Conservation (phyloP, 352 stramenopile species). For the Aphanomyces cochlioides region DNA sequence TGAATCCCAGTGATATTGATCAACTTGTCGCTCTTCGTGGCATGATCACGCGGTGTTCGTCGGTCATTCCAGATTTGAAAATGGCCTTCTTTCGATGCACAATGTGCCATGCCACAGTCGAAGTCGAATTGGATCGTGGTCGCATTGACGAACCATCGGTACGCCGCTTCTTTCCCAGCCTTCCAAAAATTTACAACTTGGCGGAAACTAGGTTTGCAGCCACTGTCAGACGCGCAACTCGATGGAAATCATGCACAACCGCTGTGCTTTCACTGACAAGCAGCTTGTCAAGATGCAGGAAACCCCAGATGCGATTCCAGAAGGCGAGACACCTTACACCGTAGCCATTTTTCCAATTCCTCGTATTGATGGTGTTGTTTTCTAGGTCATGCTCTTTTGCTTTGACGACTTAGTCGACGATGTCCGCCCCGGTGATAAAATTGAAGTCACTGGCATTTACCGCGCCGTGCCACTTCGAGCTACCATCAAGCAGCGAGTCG, state of each 20-base stretch:
- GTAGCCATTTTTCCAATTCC: slow-evolving; percentile 23
- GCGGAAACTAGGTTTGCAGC: slow-evolving; percentile 48
- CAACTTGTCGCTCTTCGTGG: slow-evolving; percentile 95
- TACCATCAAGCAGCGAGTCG: slow-evolving; percentile 91
- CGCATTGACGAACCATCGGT: slow-evolving; percentile 93
- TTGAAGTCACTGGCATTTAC: slow-evolving; percentile 97
- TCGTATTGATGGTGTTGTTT: background rate
- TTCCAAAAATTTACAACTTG: background rate
- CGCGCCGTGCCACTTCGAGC: slow-evolving; percentile 92
- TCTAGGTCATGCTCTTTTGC: slow-evolving; percentile 91
- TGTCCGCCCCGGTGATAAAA: slow-evolving; percentile 95
- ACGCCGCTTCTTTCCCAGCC: background rate
- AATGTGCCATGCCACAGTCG: slow-evolving; percentile 87
- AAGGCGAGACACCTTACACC: slow-evolving; percentile 97
- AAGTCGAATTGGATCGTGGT: slow-evolving; percentile 93
- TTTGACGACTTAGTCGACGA: slow-evolving; percentile 98
- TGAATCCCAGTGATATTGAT: slow-evolving; percentile 97
- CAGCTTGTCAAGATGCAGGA: slow-evolving; percentile 98
- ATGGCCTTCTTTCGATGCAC: slow-evolving; percentile 96
- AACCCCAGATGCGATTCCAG: slow-evolving; percentile 96
- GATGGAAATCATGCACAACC: slow-evolving; percentile 97
- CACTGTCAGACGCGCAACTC: slow-evolving; percentile 88
- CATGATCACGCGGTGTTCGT: slow-evolving; percentile 96
- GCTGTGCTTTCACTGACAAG: slow-evolving; percentile 98
- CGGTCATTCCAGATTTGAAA: slow-evolving; percentile 98